Conservation (phyloP, 2,329 filamentous ascomycete genomes). For the Ascosphaera apis region DNA sequence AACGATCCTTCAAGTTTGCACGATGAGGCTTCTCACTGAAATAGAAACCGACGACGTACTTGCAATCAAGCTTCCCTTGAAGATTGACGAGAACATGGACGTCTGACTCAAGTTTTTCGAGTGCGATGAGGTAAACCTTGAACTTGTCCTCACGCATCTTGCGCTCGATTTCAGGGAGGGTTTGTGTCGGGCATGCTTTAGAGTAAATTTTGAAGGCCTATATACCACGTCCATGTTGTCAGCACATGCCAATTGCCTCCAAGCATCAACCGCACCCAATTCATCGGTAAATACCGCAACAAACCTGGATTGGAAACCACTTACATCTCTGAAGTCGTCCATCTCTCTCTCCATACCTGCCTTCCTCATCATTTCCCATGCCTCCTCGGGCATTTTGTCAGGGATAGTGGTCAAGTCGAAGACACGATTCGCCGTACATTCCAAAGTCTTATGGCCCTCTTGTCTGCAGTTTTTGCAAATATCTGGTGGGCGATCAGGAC, state of each 20-base stretch:
- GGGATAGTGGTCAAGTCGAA: conserved; percentile 22
- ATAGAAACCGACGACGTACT: conserved; percentile 28
- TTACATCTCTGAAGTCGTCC: conserved; percentile 26
- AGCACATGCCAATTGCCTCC: too few species aligned
- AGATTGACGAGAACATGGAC: conserved; percentile 29
- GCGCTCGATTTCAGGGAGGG: conserved; percentile 26
- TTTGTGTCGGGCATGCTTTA: conserved; percentile 23
- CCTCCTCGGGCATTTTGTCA: conserved; percentile 24
- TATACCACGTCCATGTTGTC: conserved; percentile 3
- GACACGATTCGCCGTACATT: conserved; percentile 23
- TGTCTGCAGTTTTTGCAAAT: conserved; percentile 24
- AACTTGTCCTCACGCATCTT: conserved; percentile 25
- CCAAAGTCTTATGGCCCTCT: conserved; percentile 23
- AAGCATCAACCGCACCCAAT: too few species aligned
- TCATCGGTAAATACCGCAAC: not conserved
- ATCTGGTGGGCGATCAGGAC: conserved; percentile 20
- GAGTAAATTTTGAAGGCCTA: conserved; percentile 27
- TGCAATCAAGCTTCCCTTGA: conserved; percentile 27
- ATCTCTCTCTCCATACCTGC: conserved; percentile 27
- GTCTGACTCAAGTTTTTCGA: conserved; percentile 15
- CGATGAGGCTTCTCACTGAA: conserved; percentile 24
- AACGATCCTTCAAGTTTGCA: conserved; percentile 21
- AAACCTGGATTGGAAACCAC: conserved; percentile 1
- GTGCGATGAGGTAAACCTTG: conserved; percentile 29
- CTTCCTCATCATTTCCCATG: conserved; percentile 26